Evolutionary conservation across 306 rosid species (phyloP).

Genomic region (Cucurbita moschata): DNA sequence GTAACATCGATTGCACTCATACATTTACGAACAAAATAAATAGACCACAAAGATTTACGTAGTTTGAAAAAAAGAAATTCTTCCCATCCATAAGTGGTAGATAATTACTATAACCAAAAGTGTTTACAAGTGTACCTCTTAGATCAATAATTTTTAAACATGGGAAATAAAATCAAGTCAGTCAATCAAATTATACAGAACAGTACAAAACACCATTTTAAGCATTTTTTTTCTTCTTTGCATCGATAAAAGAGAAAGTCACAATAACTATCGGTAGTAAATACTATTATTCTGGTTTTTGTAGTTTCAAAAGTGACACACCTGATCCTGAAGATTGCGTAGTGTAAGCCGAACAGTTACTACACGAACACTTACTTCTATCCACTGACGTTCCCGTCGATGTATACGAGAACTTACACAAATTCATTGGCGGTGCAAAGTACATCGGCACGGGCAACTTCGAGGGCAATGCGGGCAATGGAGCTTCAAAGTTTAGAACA

Average conservation of each 20-base stretch:
- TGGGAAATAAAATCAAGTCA: too few species aligned
- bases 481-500: constrained; percentile 1
- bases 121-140: too few species aligned
- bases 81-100: too few species aligned
- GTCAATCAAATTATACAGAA: too few species aligned
- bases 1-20: too few species aligned
- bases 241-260: neutral
- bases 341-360: constrained; percentile 27
- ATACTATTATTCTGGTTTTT: neutral
- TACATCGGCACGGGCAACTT: constrained; percentile 7
- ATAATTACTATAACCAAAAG: too few species aligned
- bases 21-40: too few species aligned
- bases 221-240: neutral
- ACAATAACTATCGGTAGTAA: neutral
- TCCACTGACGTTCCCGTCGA: constrained; percentile 23
- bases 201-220: neutral
- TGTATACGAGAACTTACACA: neutral
- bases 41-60: too few species aligned
- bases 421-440: neutral
- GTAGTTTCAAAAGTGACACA: constrained; percentile 21
- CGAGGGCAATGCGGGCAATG: neutral
- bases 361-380: constrained; percentile 15
- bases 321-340: constrained; percentile 39
- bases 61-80: too few species aligned
- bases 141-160: too few species aligned